A percentile compares a stretch with the other conserved stretches of the same genome.
Evolutionary conservation across 371 early-diverging fungal genomes (phyloP).

Genomic region (Mucor irregularis): DNA sequence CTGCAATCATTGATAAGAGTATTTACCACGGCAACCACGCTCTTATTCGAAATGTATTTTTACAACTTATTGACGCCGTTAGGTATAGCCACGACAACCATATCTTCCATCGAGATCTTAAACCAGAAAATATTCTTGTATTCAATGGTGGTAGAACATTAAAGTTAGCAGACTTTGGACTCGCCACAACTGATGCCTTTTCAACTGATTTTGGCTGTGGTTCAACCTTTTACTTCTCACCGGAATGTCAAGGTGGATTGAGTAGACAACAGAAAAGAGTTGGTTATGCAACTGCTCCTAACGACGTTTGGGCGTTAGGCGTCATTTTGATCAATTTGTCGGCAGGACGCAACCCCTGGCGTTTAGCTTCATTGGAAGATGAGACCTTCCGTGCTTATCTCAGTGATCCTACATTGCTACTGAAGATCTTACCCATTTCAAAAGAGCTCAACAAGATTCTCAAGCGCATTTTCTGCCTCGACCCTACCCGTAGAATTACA

Average conservation of each 20-base stretch:
- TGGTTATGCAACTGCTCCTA: constrained; percentile 70
- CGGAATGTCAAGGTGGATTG: constrained; percentile 82
- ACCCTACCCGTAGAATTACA: constrained; percentile 69
- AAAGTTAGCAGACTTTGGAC: constrained; percentile 93
- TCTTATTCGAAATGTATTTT: constrained; percentile 57
- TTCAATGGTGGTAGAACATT: constrained; percentile 51
- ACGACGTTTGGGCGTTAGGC: constrained; percentile 87
- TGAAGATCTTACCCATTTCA: constrained; percentile 73
- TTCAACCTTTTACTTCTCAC: constrained; percentile 91
- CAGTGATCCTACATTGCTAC: constrained; percentile 51
- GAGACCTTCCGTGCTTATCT: constrained; percentile 74
- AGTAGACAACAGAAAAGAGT: constrained; percentile 30
- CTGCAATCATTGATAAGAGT: constrained; percentile 61
- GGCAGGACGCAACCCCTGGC: constrained; percentile 82
- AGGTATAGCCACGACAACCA: constrained; percentile 56
- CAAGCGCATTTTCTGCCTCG: constrained; percentile 70
- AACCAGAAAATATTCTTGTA: constrained; percentile 71
- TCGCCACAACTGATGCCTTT: constrained; percentile 75
- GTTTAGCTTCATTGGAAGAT: constrained; percentile 69
- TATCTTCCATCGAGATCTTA: constrained; percentile 75
- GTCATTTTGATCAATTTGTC: constrained; percentile 79
- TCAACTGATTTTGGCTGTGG: constrained; percentile 91
- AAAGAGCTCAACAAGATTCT: constrained; percentile 72
- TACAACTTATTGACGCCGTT: constrained; percentile 62
- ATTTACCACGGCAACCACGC: constrained; percentile 50